Conservation (phyloP, 805 yeast species). For the Sungouiozyma intestinalis region DNA sequence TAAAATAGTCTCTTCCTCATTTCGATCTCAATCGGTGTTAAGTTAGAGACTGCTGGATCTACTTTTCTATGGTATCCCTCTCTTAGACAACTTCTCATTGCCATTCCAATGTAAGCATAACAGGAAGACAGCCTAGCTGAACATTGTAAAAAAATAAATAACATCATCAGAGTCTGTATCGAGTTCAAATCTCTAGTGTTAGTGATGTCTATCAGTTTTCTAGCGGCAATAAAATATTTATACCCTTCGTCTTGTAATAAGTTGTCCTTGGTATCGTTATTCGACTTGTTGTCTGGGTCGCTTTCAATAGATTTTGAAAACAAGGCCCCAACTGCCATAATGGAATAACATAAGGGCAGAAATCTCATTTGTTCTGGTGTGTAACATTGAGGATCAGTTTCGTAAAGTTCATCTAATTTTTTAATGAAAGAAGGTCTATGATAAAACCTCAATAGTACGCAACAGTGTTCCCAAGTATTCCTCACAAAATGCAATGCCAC, state of each 20-base stretch:
- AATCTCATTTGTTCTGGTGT: constrained; percentile 71
- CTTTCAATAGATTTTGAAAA: constrained; percentile 36
- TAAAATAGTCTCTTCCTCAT: constrained; percentile 78
- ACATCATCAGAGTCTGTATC: constrained; percentile 78
- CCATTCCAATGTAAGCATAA: constrained; percentile 84
- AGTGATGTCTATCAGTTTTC: constrained; percentile 75
- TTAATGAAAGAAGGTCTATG: constrained; percentile 75
- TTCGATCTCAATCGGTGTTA: constrained; percentile 67
- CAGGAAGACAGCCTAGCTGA: constrained; percentile 85
- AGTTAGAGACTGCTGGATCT: constrained; percentile 31
- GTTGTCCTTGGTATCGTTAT: constrained; percentile 12
- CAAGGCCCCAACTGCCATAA: constrained; percentile 77
- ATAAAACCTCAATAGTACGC: constrained; percentile 73
- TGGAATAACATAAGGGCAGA: constrained; percentile 72
- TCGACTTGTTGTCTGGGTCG: neutral
- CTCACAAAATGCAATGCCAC: constrained; percentile 63
- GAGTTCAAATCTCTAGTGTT: constrained; percentile 75
- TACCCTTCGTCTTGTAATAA: constrained; percentile 56
- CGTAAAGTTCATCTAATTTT: constrained; percentile 66
- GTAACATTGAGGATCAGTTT: constrained; percentile 65
- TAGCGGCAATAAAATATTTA: constrained; percentile 73
- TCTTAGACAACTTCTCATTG: constrained; percentile 71
- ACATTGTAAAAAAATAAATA: constrained; percentile 72
- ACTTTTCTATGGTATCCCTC: constrained; percentile 77
- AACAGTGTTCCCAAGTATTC: constrained; percentile 79